These are phyloP conservation scores for Ulmus americana DNA, from an alignment of 331 rosid species.

Conservation along the genomic window DNA sequence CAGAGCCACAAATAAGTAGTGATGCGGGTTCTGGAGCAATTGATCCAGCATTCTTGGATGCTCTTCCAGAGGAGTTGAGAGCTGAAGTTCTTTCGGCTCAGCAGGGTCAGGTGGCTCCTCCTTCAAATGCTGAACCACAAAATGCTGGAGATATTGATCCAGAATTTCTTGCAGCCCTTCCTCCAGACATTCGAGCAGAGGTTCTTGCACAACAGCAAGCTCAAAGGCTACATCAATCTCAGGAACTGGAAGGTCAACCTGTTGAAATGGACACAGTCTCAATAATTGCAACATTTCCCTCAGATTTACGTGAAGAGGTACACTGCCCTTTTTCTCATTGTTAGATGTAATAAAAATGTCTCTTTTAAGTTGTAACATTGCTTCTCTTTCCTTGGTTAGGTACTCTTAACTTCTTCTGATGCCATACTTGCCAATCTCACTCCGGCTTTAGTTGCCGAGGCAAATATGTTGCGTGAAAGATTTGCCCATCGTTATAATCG, in stretches of 20 bases:
- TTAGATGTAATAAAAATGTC: not conserved
- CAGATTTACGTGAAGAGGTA: conserved; percentile 96
- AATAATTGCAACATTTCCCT: conserved; percentile 95
- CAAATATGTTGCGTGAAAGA: conserved; percentile 92
- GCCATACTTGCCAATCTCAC: conserved; percentile 95
- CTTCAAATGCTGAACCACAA: conserved; percentile 63
- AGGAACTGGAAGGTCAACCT: conserved; percentile 97
- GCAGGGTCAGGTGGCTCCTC: conserved; percentile 81
- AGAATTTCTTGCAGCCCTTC: conserved; percentile 98
- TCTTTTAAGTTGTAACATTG: conserved; percentile 14
- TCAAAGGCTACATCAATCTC: conserved; percentile 87
- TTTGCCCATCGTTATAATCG: conserved; percentile 93
- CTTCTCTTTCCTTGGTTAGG: conserved; percentile 40
- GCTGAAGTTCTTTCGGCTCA: conserved; percentile 97
- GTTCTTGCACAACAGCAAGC: conserved; percentile 98
- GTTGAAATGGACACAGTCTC: conserved; percentile 99
- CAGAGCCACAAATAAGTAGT: conserved; percentile 67
- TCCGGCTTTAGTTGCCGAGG: conserved; percentile 98
- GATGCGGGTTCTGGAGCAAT: conserved; percentile 84
- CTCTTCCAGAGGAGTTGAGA: conserved; percentile 97
- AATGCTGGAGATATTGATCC: conserved; percentile 92
- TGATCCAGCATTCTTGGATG: conserved; percentile 96
- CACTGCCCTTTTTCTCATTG: conserved; percentile 3
- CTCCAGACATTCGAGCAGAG: conserved; percentile 94
- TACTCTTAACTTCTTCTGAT: conserved; percentile 93